Evolutionary conservation across 371 early-diverging fungal species (phyloP).

Genomic region (Syncephalastrum monosporum): DNA sequence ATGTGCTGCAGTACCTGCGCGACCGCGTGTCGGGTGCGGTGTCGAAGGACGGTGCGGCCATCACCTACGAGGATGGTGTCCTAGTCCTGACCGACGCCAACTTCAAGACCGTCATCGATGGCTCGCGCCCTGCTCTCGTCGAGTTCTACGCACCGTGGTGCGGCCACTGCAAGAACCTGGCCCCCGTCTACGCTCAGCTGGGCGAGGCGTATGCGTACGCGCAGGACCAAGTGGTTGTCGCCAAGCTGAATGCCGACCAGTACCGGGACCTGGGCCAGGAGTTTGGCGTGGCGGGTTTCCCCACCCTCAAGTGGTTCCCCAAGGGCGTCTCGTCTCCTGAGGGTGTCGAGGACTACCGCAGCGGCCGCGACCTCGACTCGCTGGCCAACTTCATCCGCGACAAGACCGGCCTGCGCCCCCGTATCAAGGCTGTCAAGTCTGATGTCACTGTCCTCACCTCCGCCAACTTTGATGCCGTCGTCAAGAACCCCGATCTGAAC

Average conservation of each 20-base stretch:
- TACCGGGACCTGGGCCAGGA: slow-evolving; percentile 74
- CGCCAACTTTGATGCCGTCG: slow-evolving; percentile 67
- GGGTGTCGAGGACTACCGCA: slow-evolving; percentile 75
- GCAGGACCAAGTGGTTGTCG: slow-evolving; percentile 77
- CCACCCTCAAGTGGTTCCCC: slow-evolving; percentile 94
- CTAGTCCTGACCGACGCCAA: slow-evolving; percentile 75
- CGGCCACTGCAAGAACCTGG: slow-evolving; percentile 91
- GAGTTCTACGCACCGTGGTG: slow-evolving; percentile 97
- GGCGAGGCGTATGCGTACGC: slow-evolving; percentile 72
- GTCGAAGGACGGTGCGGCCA: slow-evolving; percentile 8
- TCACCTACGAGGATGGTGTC: slow-evolving; percentile 35
- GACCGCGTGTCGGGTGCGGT: slow-evolving; percentile 25
- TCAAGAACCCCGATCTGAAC: slow-evolving; percentile 59
- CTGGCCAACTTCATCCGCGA: slow-evolving; percentile 73
- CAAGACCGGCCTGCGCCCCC: slow-evolving; percentile 74
- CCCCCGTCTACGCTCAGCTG: slow-evolving; percentile 81
- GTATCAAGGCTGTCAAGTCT: slow-evolving; percentile 61
- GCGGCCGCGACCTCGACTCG: slow-evolving; percentile 81
- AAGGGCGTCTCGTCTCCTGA: slow-evolving; percentile 62
- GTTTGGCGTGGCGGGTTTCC: slow-evolving; percentile 83
- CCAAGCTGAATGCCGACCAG: slow-evolving; percentile 88
- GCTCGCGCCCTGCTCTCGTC: slow-evolving; percentile 88
- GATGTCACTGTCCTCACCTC: slow-evolving; percentile 62
- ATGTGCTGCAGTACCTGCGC: slow-evolving; percentile 45
- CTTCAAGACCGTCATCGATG: slow-evolving; percentile 77